phyloP scores from a whole-genome alignment of 2,329 filamentous ascomycete genomes.

The Talaromyces verruculosus region DNA sequence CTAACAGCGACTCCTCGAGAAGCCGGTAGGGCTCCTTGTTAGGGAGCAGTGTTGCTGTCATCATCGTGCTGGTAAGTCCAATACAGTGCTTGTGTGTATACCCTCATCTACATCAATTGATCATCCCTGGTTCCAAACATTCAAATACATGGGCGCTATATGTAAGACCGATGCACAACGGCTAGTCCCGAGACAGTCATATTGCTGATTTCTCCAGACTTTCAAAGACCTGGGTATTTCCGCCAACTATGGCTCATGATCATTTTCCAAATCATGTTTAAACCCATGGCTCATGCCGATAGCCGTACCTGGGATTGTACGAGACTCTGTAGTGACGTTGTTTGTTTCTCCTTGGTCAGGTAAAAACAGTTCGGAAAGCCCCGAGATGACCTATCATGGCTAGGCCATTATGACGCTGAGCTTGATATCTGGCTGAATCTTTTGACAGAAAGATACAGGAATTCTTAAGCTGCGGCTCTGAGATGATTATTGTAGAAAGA shows the following conservation, averaged over 20 bases:
- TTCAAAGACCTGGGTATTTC: background rate
- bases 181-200: background rate
- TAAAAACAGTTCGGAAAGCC: background rate
- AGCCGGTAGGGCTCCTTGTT: background rate
- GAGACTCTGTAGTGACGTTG: background rate
- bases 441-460: too few relatives aligned
- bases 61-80: background rate
- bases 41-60: conserved; percentile 4
- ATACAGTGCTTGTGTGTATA: background rate
- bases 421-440: too few relatives aligned
- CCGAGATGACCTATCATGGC: background rate
- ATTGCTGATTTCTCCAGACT: background rate
- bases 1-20: conserved; percentile 4
- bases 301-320: background rate
- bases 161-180: background rate
- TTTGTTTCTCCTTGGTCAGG: background rate
- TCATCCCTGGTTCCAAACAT: background rate
- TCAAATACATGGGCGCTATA: background rate
- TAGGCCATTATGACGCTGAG: background rate
- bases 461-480: too few relatives aligned
- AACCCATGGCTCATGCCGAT: background rate
- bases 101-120: background rate
- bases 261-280: background rate
- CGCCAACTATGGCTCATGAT: background rate
- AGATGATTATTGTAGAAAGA: too few relatives aligned